Base-by-base conservation (phyloP, 352 stramenopile species). In the Phytophthora sojae region DNA sequence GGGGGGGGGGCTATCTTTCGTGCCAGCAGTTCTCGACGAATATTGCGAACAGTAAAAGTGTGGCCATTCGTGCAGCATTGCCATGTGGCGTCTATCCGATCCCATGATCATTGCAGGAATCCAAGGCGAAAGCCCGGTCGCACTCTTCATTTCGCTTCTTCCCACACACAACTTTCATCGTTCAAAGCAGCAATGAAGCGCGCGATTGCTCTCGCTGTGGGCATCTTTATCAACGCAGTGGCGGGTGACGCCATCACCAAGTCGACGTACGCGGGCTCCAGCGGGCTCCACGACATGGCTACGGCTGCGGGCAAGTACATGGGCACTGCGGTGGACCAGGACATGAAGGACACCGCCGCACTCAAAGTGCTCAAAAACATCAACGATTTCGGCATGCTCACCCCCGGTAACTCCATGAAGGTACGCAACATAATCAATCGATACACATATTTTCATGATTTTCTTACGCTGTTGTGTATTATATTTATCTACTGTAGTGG, bases 351-450 rank as follows among this genome's bases (percentile, higher is more conserved):
- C 47, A 37, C 54, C 11, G 64, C 62, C 29, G 63, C 59, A 3
- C 65, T 72, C n/a, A 65, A 68, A 52, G 56, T 64, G 7, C 64
- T 80, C 42, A 67, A 77, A 62, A 75, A 77, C 26, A 19, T 56
- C 21, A 44, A 57, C 6, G 69, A 80, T 26, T 80, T 77, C 14
- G 69, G 73, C 37, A 80, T 80, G 73, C 26, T 77, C 61, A 77
- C 73, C 1, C 61, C 73, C 2, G 69, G 64, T 11, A 80, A 80
- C 57, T 57, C 68, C 44, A 76, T 79, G 72, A 79, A 79, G 70
- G 70, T 77, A 37, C 14, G n/a, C 4, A 21, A 23, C 42, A 49
- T 12, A 21, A 21, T 44, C 12, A 21, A 21, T 44, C 12, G 12
- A 4, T 44, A n/a, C 12, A n/a, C 14, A 44, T 44, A 44, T 44